Conservation (phyloP, 1,139 yeast species). For the Blastobotrys raffinosifermentans region DNA sequence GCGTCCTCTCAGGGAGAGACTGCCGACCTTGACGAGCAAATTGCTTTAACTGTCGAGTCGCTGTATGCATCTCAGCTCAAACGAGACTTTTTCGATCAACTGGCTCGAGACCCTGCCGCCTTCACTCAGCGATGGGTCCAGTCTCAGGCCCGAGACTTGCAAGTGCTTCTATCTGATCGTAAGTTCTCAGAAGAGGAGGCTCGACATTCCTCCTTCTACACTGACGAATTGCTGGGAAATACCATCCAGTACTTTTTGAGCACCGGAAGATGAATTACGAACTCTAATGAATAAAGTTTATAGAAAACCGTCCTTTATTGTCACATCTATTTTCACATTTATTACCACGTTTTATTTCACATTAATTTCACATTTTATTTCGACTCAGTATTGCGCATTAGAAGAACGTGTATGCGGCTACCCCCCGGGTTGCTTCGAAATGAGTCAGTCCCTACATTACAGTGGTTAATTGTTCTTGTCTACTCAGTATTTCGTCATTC, state of each 20-base stretch:
- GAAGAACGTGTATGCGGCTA: too few relatives aligned
- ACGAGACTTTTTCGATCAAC: conserved; percentile 65
- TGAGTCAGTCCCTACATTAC: too few relatives aligned
- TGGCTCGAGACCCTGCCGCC: conserved; percentile 70
- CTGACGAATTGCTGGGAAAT: conserved; percentile 67
- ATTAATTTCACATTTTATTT: too few relatives aligned
- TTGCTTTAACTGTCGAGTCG: conserved; percentile 57
- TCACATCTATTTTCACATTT: too few relatives aligned
- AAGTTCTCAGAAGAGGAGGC: conserved; percentile 88
- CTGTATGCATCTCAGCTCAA: conserved; percentile 60
- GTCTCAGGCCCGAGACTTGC: conserved; percentile 68
- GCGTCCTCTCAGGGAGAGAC: conserved; percentile 46
- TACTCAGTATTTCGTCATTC: too few relatives aligned
- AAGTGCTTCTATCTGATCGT: conserved; percentile 76
- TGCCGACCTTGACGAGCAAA: conserved; percentile 52
- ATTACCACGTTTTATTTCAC: too few relatives aligned
- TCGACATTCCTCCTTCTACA: conserved; percentile 75
- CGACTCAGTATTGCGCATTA: too few relatives aligned
- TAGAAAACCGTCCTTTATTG: too few relatives aligned
- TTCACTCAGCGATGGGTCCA: conserved; percentile 70
- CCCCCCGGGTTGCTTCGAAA: too few relatives aligned
- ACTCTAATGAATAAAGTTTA: too few relatives aligned
- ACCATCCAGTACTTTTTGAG: conserved; percentile 67
- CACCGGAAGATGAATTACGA: conserved; percentile 20
- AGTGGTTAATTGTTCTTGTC: too few relatives aligned